Percentiles rank a stretch among this genome's conserved stretches.
These are phyloP conservation scores for Microcos paniculata DNA, from an alignment of 345 rosid genomes.

Conservation along the genomic window DNA sequence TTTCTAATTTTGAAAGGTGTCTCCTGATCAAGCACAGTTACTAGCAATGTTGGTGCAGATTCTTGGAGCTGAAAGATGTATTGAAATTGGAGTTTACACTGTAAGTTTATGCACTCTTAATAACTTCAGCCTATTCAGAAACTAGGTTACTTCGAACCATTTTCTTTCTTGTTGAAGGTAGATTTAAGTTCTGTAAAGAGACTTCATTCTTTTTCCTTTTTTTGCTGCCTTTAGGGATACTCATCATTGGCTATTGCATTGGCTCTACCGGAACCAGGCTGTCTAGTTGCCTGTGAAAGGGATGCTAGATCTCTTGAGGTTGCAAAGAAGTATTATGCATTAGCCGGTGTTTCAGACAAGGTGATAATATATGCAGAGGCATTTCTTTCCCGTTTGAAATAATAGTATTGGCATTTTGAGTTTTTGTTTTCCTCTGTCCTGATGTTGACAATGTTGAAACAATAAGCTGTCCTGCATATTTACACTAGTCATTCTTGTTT, in stretches of 20 bases:
- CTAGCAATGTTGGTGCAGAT: slow-evolving; percentile 89
- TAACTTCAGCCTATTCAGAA: not conserved
- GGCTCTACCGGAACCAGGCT: slow-evolving; percentile 71
- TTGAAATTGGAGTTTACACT: slow-evolving; percentile 90
- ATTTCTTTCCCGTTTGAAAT: not conserved
- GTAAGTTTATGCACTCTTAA: slow-evolving; percentile 34
- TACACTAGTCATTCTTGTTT: not conserved
- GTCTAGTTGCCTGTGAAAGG: slow-evolving; percentile 88
- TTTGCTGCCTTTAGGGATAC: slow-evolving; percentile 73
- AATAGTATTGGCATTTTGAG: not conserved
- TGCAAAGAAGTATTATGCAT: slow-evolving; percentile 72
- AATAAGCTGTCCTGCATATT: not conserved
- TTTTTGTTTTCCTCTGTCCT: not conserved
- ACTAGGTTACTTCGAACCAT: not conserved
- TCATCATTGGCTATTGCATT: slow-evolving; percentile 92
- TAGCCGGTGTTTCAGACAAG: slow-evolving; percentile 83
- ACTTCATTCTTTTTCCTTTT: not conserved
- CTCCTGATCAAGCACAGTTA: slow-evolving; percentile 94
- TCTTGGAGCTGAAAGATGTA: slow-evolving; percentile 76
- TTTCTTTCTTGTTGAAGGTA: not conserved
- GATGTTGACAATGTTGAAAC: not conserved
- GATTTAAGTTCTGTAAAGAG: not conserved
- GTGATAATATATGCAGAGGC: slow-evolving; percentile 28
- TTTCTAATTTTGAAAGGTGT: slow-evolving; percentile 45
- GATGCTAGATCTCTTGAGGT: slow-evolving; percentile 69